These are phyloP conservation scores for Ganoderma sinense DNA, from an alignment of 1,284 basidiomycete species.

Conservation along the genomic window DNA sequence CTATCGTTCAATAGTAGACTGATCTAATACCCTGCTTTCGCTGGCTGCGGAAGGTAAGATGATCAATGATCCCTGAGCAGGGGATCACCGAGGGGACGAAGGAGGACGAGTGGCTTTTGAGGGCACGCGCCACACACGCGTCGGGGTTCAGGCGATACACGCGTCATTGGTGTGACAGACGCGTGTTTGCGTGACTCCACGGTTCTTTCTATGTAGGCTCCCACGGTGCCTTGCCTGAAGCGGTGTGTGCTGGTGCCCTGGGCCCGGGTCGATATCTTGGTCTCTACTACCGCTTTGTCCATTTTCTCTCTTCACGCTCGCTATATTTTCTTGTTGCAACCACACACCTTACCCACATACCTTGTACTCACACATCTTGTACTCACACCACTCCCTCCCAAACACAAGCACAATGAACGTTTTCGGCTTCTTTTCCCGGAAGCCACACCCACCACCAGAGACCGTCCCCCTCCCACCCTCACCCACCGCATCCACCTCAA, in stretches of 20 bases:
- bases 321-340: slow-evolving; percentile 1
- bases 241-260: slow-evolving; percentile 2
- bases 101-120: background rate
- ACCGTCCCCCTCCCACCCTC: slow-evolving; percentile 29
- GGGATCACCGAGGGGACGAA: background rate
- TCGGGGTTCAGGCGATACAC: slow-evolving; percentile 25
- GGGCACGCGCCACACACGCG: slow-evolving; percentile 24
- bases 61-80: background rate
- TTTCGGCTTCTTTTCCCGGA: slow-evolving; percentile 29
- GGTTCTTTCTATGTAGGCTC: slow-evolving; percentile 16
- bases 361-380: slow-evolving; percentile 2
- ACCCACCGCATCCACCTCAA: slow-evolving; percentile 26
- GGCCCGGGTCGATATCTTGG: slow-evolving; percentile 14
- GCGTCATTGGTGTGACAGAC: slow-evolving; percentile 28
- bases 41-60: background rate
- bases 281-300: slow-evolving; percentile 9
- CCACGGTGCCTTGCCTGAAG: slow-evolving; percentile 26
- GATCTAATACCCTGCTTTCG: background rate
- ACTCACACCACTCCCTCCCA: background rate
- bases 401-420: slow-evolving; percentile 17
- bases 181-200: slow-evolving; percentile 27
- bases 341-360: slow-evolving; percentile 4
- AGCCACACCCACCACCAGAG: slow-evolving; percentile 29
- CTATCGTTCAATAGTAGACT: background rate
- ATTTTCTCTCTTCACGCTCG: background rate